Percentiles rank a stretch among this genome's conserved stretches.
Evolutionary conservation across 768 basidiomycete genomes (phyloP).

Genomic region (Tylopilus sp.): DNA sequence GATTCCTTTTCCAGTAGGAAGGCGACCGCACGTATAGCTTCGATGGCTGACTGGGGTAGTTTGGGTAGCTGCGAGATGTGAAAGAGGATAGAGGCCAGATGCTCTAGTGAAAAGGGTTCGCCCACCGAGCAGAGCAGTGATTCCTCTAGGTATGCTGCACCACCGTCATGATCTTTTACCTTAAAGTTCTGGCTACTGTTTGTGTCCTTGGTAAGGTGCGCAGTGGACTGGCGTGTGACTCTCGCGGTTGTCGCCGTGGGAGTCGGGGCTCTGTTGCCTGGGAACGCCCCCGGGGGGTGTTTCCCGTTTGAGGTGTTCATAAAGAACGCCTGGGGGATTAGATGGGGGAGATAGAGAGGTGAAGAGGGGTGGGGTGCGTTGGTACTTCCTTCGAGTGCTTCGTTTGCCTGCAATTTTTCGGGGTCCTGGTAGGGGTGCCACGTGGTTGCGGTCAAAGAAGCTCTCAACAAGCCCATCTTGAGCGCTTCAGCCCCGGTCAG

Average conservation of each 20-base stretch:
- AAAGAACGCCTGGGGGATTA: too few species aligned
- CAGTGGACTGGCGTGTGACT: not conserved
- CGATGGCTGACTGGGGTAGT: not conserved
- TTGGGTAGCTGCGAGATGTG: not conserved
- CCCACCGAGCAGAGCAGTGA: not conserved
- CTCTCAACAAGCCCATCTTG: too few species aligned
- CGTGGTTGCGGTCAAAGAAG: too few species aligned
- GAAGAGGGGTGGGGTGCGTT: not conserved
- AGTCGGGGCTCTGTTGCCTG: not conserved
- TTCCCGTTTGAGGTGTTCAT: not conserved
- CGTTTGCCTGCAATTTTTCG: not conserved
- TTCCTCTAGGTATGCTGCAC: not conserved
- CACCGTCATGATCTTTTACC: not conserved
- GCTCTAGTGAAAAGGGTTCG: not conserved
- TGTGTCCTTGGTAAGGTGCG: too few species aligned
- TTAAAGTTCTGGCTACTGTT: not conserved
- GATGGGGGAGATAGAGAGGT: not conserved
- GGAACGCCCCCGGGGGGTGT: not conserved
- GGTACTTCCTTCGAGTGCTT: not conserved
- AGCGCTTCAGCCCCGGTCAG: too few species aligned
- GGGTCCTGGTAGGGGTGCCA: not conserved
- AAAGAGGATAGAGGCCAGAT: not conserved
- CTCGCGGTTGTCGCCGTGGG: not conserved
- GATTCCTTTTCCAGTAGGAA: not conserved
- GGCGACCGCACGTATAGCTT: not conserved